Evolutionary conservation across 2,329 filamentous ascomycete genomes (phyloP), one percentile per base, ranked within the genome.

Genomic region (Aureobasidium melanogenum): DNA sequence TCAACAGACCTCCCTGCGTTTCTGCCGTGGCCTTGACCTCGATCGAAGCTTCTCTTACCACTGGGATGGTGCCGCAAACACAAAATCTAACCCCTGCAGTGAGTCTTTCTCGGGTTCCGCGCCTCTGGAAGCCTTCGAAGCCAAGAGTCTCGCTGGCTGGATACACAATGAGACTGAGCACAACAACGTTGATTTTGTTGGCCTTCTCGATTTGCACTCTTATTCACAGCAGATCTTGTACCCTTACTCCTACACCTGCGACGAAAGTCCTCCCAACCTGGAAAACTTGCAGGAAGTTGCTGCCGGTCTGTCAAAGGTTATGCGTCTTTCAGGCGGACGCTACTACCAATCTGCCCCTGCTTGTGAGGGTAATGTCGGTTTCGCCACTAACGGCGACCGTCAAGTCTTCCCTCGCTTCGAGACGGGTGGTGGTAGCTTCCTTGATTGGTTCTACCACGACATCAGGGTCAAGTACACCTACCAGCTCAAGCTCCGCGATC

Each of bases 371-470:
- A 88, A 89, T 19, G 82, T 88, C 1, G 72, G 74, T 8, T 69
- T 76, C 9, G 68, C 67, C 38, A 67, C 69, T 63, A 67, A 69
- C 61, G 67, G 60, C 3, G 71, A 71, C 39, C 68, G 69, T 46
- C 67, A 71, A 59, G 63, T 76, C 6, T 75, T 79, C 24, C 78
- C 79, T 3, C 79, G 84, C 41, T 83, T 92, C 64, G 89, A 94
- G 70, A 83, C 83, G 0, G 85, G 87, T 3, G 92, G 93, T 41
- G 93, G 93, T 2, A 92, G 89, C 52, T 90, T 89, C 1, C 84
- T 97, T 44, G 94, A 97, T 74, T 97, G 89, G 85, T 96, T 99
- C 74, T 96, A 96, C 72, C 89, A 96, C 67, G 88, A 95, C 68
- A 75, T 97, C 64, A 79, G 82, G 50, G 89, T 93, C 19, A 86